Base-by-base conservation (phyloP, 495 filamentous ascomycete genomes). In the Amniculicola lignicola region DNA sequence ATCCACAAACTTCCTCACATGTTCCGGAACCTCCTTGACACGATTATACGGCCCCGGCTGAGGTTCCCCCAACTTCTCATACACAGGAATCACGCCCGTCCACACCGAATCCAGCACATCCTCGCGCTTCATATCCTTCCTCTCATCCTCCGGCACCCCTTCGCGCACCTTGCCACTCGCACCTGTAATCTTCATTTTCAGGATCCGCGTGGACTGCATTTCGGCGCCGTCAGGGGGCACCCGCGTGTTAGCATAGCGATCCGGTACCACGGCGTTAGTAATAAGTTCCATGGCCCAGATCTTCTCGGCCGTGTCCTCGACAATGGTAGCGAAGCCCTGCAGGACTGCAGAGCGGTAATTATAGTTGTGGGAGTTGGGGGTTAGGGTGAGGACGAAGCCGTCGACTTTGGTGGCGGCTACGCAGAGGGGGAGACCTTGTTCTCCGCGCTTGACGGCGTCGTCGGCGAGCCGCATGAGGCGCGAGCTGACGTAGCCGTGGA, bases 331-430 rank as follows among this genome's bases (percentile, higher is more conserved):
- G 62, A 81, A 79, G 4, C 90, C 90, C 64, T 90, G 87, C n/a
- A 94, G 76, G 19, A 87, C 70, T 7, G 85, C 89, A 29, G 83
- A 87, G 57, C 88, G 86, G 72, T 91, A 96, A 73, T 95, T 96
- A 74, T 86, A 90, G 66, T 78, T 86, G 74, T 94, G 88, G 18
- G 77, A 75, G 72, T 86, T 85, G 28, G 90, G 89, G 0, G 87
- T 64, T 7, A 67, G 61, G 11, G 61, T 85, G 65, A 91, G 77
- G 9, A 87, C 78, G 15, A 92, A 76, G 18, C 88, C 88, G 71
- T 90, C 86, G 12, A 90, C 70, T 57, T 75, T 78, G 52, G 76
- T 92, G 7, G 80, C 85, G 60, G 76, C 85, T 28, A 84, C 79
- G 72, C 73, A 90, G 62, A 81, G 77, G 1, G 80, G 81, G 23